phyloP scores from a whole-genome alignment of 129 eudicot genomes.

The Flaveria robusta region DNA sequence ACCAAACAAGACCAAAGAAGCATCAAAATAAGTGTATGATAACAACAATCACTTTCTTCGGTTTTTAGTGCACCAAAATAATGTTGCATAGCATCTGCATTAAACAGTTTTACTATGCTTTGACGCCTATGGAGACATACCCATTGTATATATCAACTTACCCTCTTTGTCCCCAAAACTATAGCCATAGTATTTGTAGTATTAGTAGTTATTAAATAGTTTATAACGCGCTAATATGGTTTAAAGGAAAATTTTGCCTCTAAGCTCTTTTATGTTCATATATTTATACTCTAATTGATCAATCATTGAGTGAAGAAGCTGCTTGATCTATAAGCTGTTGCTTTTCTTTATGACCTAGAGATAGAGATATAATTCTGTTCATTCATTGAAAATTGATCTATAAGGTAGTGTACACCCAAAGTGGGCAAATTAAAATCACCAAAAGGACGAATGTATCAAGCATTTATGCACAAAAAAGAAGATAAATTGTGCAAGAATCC shows the following conservation, averaged over 20 bases:
- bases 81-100: conserved; percentile 42
- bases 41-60: conserved; percentile 23
- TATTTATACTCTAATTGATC: not conserved
- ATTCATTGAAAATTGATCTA: not conserved
- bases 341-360: conserved; percentile 16
- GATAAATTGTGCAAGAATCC: conserved; percentile 10
- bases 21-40: conserved; percentile 10
- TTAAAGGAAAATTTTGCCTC: not conserved
- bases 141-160: conserved; percentile 32
- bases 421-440: conserved; percentile 38
- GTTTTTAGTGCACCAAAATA: conserved; percentile 18
- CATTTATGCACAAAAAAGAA: conserved; percentile 17
- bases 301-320: conserved; percentile 13
- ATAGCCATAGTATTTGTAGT: conserved; percentile 24
- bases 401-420: conserved; percentile 25
- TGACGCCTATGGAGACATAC: conserved; percentile 30
- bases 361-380: conserved; percentile 14
- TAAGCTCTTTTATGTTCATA: too few species aligned
- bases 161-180: conserved; percentile 28
- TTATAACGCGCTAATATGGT: too few species aligned
- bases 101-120: conserved; percentile 27
- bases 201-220: conserved; percentile 3
- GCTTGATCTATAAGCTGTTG: conserved; percentile 20
- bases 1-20: conserved; percentile 56
- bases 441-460: conserved; percentile 34